Evolutionary conservation across 768 basidiomycete genomes (phyloP), one percentile per base, ranked within the genome.

Genomic region (Pholiota microspora): DNA sequence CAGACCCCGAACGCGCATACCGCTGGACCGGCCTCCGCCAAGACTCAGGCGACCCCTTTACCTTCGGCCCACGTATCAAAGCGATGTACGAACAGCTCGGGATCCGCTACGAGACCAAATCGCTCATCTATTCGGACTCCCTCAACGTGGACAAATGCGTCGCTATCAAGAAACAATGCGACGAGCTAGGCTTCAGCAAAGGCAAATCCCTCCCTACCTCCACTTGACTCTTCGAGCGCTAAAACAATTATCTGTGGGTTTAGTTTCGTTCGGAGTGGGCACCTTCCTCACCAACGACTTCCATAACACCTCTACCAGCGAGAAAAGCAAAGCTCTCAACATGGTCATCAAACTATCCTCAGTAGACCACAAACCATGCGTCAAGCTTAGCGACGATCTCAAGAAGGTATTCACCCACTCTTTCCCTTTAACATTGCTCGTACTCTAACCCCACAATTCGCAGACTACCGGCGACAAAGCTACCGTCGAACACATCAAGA

Each of bases 211-310:
- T 25, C 25, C 36, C 36, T 56, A 32, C 51, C 40, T 53, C 45
- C 49, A 46, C 13, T 44, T 49, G n/a, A n/a, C n/a, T n/a, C 21
- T 2, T 27, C 27, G n/a, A 15, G 23, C 4, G 8, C 2, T 29
- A 45, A n/a, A 47, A 16, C 36, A 48, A 51, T 35, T 40, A 49
- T 18, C 49, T 7, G 23, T 25, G 34, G 40, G 10, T 56, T 6
- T 15, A 96, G 94, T 86, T 49, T 81, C 87, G 0, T 98, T 94
- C 67, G 97, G 97, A 7, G 94, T 98, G 40, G 97, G 97, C 0
- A 99, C 97, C 0, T 88, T 79, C 67, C 70, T 98, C 7, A 93
- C 94, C 13, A 98, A 97, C 64, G 94, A 97, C 69, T 97, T 95
- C 73, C 71, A 25, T 69, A 79, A 62, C 64, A 62, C 67, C 36